Base-by-base conservation (phyloP, 192 early-diverging fungal species). In the Backusella parvicylindrica region DNA sequence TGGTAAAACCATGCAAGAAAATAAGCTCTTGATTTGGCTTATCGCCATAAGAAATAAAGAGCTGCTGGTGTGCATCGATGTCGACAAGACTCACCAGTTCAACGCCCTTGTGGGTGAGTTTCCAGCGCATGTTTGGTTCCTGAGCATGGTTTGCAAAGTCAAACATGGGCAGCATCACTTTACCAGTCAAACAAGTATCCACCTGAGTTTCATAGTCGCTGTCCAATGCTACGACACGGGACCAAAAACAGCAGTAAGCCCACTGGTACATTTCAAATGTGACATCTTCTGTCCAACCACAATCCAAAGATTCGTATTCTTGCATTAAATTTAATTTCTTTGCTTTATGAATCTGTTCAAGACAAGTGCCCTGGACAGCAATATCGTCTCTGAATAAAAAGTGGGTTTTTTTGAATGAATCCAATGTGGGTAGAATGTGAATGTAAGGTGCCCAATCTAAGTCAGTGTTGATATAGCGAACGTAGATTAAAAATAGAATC, bases 191-290 rank as follows among this genome's bases (percentile, higher is more conserved):
- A 1, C 43, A 6, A 11, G 38, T 47, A 3, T 30, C 31, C 2
- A 76, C 60, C 26, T 66, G 43, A 1, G 75, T 43, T 18, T 74
- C 75, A 53, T 76, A 50, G 36, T 85, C 79, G 35, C 82, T 83
- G 15, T 73, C 75, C 49, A 92, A 83, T 2, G 84, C 85, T 4
- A 93, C 80, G 2, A 91, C 88, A 28, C 92, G 82, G 0, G 89
- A 89, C 92, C 92, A 93, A 68, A 91, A 91, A 16, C 90, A 80
- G 2, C 83, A 87, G 71, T 93, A 90, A 0, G 89, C 91, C 91
- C 90, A 93, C 7, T 81, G 65, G 77, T 84, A 92, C 8, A 74
- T 40, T 13, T 91, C 87, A 75, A 89, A 75, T 5, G 78, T 68
- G 1, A 88, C 38, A 12, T 76, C 60, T 18, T 37, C 33, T 32